Evolutionary conservation across 2,329 filamentous ascomycete genomes (phyloP).

Genomic region (Phyllosticta citribraziliensis): DNA sequence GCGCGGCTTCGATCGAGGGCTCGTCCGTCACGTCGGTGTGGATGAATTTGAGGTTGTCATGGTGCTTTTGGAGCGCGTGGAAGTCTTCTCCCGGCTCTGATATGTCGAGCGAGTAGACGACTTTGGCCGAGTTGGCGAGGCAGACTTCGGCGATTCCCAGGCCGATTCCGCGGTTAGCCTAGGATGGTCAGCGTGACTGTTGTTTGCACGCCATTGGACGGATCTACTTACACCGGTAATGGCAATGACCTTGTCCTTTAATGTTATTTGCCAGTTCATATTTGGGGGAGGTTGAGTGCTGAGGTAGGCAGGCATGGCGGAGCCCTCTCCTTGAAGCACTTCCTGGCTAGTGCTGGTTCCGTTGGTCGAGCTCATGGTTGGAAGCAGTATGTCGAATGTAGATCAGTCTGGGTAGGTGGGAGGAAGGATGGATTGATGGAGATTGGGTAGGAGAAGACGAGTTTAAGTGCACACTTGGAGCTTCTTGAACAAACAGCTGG

Average conservation of each 20-base stretch:
- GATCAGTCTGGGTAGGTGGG: background rate
- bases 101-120: slow-evolving; percentile 34
- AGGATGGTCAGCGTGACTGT: background rate
- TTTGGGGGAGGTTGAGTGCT: slow-evolving; percentile 35
- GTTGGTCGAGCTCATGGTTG: slow-evolving; percentile 1
- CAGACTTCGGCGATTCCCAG: slow-evolving; percentile 27
- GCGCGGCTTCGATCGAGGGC: slow-evolving; percentile 29
- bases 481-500: background rate
- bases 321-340: slow-evolving; percentile 1
- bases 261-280: slow-evolving; percentile 36
- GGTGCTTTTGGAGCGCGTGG: slow-evolving; percentile 27
- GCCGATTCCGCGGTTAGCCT: slow-evolving; percentile 26
- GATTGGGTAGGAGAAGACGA: background rate
- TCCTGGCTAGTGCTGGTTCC: background rate
- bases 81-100: slow-evolving; percentile 27
- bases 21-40: slow-evolving; percentile 39
- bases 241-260: slow-evolving; percentile 33
- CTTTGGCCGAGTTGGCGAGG: slow-evolving; percentile 34
- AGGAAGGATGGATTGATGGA: background rate
- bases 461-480: background rate
- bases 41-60: slow-evolving; percentile 36
- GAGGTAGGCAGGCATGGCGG: slow-evolving; percentile 25
- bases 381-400: background rate
- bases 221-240: slow-evolving; percentile 22
- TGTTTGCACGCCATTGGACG: background rate